Base-by-base conservation (phyloP, 2,329 filamentous ascomycete species). In the Colletotrichum lupini region DNA sequence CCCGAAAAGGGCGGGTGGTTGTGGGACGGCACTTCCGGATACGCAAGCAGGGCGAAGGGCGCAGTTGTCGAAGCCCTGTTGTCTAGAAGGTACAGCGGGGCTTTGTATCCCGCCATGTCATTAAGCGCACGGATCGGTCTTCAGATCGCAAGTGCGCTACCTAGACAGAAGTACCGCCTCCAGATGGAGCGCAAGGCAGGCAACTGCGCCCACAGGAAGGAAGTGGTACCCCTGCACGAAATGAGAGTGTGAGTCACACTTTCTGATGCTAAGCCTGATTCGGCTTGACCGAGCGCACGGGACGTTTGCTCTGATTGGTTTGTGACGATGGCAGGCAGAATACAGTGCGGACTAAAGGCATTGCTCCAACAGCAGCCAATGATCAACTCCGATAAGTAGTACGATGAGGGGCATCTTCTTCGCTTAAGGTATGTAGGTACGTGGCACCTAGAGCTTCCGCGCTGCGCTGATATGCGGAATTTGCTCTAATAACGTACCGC, bases 161-260 rank as follows among this genome's bases (percentile, higher is more conserved):
- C 32, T 32, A 32, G 32, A 9, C 8, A 2, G 19, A 14, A 26
- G 12, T 72, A 72, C 69, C 16, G 14, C 11, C 3, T 75, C 76
- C 76, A 76, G 76, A 75, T 74, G 70, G 65, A 53, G 61, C 71
- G 61, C 8, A 4, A 30, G 28, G n/a, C 7, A 49, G 32, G 5
- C 11, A 42, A 35, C 28, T 65, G 24, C 55, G 49, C 60, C 42
- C 58, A 22, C 19, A 11, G 30, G 14, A 19, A 67, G 16, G 11
- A 59, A 32, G 16, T 14, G 28, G 12, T 57, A 73, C 71, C 52
- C 52, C 49, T 72, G 60, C 16, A 12, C 42, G 19, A 32, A 24
- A 37, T 22, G 32, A n/a, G 53, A 26, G 46, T 75, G 60, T 75
- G 72, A 75, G 57, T 75, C 72, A 75, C 58, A 75, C 63, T 59